Percentiles rank a stretch among this genome's conserved stretches.
phyloP scores from a whole-genome alignment of 768 basidiomycete genomes.

The Hygrophorus pudorinus region DNA sequence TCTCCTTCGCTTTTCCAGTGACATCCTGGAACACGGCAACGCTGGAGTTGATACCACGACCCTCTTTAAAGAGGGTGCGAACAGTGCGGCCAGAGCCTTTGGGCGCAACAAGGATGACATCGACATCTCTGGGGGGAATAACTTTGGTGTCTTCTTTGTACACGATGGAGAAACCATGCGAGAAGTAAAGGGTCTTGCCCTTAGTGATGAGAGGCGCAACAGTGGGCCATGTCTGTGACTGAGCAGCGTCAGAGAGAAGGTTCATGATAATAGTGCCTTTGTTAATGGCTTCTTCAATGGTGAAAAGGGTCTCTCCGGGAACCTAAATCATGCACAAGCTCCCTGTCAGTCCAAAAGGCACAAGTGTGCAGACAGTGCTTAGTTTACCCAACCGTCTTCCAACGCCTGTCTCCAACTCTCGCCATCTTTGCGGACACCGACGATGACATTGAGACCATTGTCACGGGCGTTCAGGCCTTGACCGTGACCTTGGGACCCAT shows the following conservation, averaged over 20 bases:
- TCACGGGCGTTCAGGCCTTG: constrained; percentile 98
- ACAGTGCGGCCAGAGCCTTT: constrained; percentile 99
- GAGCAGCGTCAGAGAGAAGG: constrained; percentile 97
- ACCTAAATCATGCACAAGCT: constrained; percentile 48
- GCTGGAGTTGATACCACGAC: constrained; percentile 94
- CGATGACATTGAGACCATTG: constrained; percentile 96
- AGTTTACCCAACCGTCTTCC: constrained; percentile 88
- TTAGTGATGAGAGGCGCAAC: constrained; percentile 94
- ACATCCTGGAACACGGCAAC: constrained; percentile 97
- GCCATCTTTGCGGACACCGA: constrained; percentile 95
- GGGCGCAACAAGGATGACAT: constrained; percentile 98
- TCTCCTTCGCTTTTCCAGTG: constrained; percentile 95
- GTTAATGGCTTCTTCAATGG: constrained; percentile 95
- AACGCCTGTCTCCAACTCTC: constrained; percentile 94
- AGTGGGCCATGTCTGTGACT: constrained; percentile 88
- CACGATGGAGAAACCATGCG: constrained; percentile 98
- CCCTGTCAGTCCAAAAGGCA: background rate
- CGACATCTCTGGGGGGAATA: constrained; percentile 83
- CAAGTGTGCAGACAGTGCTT: constrained; percentile 1
- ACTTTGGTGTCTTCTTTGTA: constrained; percentile 97
- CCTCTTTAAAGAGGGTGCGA: constrained; percentile 99
- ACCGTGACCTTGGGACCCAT: constrained; percentile 97
- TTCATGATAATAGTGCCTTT: constrained; percentile 99
- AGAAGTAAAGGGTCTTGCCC: constrained; percentile 99
- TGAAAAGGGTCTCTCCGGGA: constrained; percentile 94